Percentiles rank a stretch among this genome's conserved stretches.
These are phyloP conservation scores for Dendrobium nobile DNA, from an alignment of 106 monocot species.

Conservation along the genomic window DNA sequence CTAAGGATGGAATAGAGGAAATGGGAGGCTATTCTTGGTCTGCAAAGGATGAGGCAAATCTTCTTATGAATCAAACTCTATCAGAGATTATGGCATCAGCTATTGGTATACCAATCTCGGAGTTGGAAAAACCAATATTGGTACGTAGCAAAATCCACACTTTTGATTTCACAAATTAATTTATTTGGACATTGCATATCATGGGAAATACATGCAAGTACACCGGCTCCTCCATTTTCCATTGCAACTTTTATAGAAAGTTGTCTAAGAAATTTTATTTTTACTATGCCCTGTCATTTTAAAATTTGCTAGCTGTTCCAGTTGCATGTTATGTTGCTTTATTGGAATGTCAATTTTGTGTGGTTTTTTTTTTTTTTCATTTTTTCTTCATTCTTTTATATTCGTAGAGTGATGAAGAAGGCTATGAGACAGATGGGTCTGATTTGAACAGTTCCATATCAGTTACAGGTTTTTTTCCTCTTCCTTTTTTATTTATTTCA, in stretches of 20 bases:
- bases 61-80: neutral
- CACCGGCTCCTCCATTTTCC: neutral
- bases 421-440: neutral
- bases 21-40: neutral
- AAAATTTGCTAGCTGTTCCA: neutral
- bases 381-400: neutral
- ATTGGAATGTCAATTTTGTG: neutral
- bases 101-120: neutral
- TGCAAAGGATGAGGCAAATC: neutral
- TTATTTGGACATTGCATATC: neutral
- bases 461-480: neutral
- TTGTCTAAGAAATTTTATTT: neutral
- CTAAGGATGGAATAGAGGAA: neutral
- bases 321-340: neutral
- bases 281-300: neutral
- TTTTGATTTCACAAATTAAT: neutral
- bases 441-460: neutral
- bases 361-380: neutral
- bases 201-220: neutral
- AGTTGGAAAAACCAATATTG: neutral
- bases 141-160: neutral
- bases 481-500: neutral
- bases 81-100: neutral
- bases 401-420: constrained; percentile 1
- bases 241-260: neutral